phyloP scores from a whole-genome alignment of 1,284 basidiomycete species.

The Naganishia albida region DNA sequence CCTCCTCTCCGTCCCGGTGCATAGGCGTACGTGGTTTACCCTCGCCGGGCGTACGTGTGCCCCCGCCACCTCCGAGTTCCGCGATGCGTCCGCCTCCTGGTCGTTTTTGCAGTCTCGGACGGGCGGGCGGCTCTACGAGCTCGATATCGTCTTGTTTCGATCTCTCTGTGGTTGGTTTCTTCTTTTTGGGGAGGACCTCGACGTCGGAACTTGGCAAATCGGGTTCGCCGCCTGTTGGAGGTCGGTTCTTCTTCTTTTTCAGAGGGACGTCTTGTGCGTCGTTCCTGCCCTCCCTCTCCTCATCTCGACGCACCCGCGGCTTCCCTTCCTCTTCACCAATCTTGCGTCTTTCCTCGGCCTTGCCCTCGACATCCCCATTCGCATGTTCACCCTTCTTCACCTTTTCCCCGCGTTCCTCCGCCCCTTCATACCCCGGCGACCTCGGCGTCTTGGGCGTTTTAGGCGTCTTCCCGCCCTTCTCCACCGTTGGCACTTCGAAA shows the following conservation, averaged over 20 bases:
- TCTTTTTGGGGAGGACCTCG: not conserved
- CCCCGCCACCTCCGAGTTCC: slow-evolving; percentile 1
- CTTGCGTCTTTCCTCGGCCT: not conserved
- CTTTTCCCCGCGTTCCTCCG: no score
- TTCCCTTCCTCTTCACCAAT: not conserved
- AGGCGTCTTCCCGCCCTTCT: not conserved
- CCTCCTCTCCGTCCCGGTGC: not conserved
- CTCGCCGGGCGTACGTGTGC: slow-evolving; percentile 8
- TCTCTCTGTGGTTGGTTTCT: not conserved
- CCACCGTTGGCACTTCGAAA: not conserved
- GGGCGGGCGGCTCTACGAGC: not conserved
- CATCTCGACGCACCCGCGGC: not conserved
- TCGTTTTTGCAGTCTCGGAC: slow-evolving; percentile 12
- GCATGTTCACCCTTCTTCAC: no score
- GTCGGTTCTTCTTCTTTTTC: slow-evolving; percentile 17
- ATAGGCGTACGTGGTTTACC: slow-evolving; percentile 8
- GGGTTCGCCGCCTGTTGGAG: not conserved
- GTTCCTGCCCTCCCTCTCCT: not conserved
- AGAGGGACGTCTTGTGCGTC: not conserved
- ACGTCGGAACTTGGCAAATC: not conserved
- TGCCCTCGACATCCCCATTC: not conserved
- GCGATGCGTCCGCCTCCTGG: slow-evolving; percentile 7
- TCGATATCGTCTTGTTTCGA: slow-evolving; percentile 2
- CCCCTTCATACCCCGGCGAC: no score
- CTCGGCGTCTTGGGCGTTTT: slow-evolving; percentile 1